These are phyloP conservation scores for Piromyces finnis DNA, from an alignment of 192 early-diverging fungal genomes.

Conservation along the genomic window DNA sequence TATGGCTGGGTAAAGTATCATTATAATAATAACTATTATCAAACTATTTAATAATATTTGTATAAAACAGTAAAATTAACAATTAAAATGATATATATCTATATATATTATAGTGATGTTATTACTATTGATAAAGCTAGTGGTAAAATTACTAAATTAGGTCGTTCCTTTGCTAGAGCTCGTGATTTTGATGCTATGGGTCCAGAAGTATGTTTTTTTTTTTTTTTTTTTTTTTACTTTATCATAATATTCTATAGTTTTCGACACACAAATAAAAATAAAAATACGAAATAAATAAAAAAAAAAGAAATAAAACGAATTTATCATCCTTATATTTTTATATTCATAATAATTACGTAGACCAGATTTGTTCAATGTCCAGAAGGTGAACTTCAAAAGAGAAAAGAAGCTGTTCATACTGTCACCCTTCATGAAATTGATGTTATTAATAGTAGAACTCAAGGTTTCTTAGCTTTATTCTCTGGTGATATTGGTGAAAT, in stretches of 20 bases:
- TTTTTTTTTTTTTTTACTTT: neutral
- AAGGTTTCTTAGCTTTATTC: slow-evolving; percentile 93
- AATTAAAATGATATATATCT: slow-evolving; percentile 5
- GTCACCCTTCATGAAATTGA: slow-evolving; percentile 99
- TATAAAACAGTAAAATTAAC: too few relatives aligned
- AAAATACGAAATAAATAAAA: too few relatives aligned
- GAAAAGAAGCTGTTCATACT: slow-evolving; percentile 92
- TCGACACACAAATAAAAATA: too few relatives aligned
- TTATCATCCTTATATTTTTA: too few relatives aligned
- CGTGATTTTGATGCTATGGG: slow-evolving; percentile 98
- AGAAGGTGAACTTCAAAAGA: slow-evolving; percentile 92
- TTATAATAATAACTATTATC: neutral
- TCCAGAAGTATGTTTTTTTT: slow-evolving; percentile 46
- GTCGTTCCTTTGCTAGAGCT: slow-evolving; percentile 88
- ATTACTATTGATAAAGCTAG: slow-evolving; percentile 97
- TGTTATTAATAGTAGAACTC: slow-evolving; percentile 92
- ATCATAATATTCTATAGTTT: too few relatives aligned
- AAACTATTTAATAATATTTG: neutral
- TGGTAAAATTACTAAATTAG: slow-evolving; percentile 86
- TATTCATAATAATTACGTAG: slow-evolving; percentile 7
- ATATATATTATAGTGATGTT: slow-evolving; percentile 48
- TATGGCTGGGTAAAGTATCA: slow-evolving; percentile 55
- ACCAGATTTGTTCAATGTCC: slow-evolving; percentile 97
- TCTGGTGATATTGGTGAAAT: slow-evolving; percentile 97
- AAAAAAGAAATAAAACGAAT: too few relatives aligned